These are phyloP conservation scores for Oxalis stricta DNA, from an alignment of 441 rosid species.

Conservation along the genomic window DNA sequence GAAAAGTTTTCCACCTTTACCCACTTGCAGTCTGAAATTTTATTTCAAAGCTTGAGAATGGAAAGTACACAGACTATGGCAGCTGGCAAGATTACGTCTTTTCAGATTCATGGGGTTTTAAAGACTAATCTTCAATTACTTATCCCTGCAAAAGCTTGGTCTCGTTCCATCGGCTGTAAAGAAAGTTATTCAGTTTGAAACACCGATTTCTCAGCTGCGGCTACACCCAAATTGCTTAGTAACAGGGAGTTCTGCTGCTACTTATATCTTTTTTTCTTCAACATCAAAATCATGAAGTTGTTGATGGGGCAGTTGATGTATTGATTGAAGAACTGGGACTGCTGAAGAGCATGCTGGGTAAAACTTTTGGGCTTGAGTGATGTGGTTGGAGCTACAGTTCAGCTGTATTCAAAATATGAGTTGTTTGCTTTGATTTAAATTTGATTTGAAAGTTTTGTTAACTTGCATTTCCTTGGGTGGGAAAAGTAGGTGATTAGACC, in stretches of 20 bases:
- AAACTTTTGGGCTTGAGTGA: constrained; percentile 22
- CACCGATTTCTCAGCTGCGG: constrained; percentile 68
- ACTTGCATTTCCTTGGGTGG: constrained; percentile 50
- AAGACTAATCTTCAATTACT: constrained; percentile 89
- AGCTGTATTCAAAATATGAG: constrained; percentile 51
- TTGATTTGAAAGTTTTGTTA: constrained; percentile 84
- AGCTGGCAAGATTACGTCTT: constrained; percentile 56
- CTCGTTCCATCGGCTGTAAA: constrained; percentile 57
- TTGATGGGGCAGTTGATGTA: constrained; percentile 51
- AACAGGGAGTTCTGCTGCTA: constrained; percentile 86
- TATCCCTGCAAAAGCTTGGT: constrained; percentile 85
- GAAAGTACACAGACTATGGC: constrained; percentile 21
- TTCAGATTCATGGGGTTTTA: constrained; percentile 81
- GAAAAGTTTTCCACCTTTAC: constrained; percentile 66
- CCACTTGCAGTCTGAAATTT: constrained; percentile 56
- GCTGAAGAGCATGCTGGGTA: constrained; percentile 49
- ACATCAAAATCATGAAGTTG: constrained; percentile 71
- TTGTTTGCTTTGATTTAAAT: constrained; percentile 60
- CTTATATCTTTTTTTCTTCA: constrained; percentile 90
- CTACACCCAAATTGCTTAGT: constrained; percentile 82
- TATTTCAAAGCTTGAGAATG: constrained; percentile 66
- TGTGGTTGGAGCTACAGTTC: constrained; percentile 22
- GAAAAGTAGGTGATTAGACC: constrained; percentile 40
- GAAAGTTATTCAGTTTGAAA: constrained; percentile 59
- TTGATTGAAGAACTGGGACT: constrained; percentile 55